Conservation (phyloP, 129 eudicot genomes). For the Centrapalus pauciflorus region DNA sequence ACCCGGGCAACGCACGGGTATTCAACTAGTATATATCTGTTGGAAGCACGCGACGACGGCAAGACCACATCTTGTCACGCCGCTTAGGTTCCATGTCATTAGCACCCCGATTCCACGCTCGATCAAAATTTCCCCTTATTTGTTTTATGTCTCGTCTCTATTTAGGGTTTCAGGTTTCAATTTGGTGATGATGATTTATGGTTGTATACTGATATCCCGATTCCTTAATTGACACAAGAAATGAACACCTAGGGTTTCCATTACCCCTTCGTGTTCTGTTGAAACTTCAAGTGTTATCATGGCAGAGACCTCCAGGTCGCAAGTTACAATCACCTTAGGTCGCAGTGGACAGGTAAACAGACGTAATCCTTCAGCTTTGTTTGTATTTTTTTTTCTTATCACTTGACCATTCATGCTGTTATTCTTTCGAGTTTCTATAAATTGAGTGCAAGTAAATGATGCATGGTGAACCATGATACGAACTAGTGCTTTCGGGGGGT, state of each 20-base stretch:
- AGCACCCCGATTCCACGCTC: not conserved
- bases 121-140: not conserved
- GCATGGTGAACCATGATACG: not conserved
- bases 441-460: not conserved
- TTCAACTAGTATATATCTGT: no score
- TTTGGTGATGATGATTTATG: not conserved
- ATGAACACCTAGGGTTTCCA: constrained; percentile 31
- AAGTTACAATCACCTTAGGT: constrained; percentile 79
- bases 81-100: not conserved
- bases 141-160: not conserved
- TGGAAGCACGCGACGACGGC: no score
- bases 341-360: constrained; percentile 66
- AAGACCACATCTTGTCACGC: not conserved
- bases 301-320: constrained; percentile 67
- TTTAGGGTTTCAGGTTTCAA: not conserved
- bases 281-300: constrained; percentile 30
- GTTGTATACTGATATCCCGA: not conserved
- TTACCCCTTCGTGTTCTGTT: not conserved
- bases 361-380: not conserved
- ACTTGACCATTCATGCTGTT: not conserved
- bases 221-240: constrained; percentile 12
- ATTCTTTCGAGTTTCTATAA: not conserved
- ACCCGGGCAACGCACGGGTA: no score
- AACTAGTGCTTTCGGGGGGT: not conserved
- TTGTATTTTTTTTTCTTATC: not conserved